Evolutionary conservation across 805 yeast species (phyloP).

Genomic region (Nakazawaea ishiwadae): DNA sequence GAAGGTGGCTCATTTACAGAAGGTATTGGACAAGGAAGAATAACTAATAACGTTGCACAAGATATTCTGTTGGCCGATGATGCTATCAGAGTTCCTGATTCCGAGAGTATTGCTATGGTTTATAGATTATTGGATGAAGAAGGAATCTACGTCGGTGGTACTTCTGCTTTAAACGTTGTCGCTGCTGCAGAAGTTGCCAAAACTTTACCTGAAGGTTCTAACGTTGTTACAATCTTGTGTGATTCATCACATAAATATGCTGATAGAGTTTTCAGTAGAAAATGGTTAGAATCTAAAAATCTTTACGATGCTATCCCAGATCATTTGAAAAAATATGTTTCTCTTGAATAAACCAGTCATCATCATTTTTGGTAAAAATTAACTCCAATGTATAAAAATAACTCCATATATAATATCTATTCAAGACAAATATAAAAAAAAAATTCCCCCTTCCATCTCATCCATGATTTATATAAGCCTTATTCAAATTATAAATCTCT

Average conservation of each 20-base stretch:
- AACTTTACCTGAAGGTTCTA: slow-evolving; percentile 68
- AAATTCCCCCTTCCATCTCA: background rate
- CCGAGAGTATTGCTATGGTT: slow-evolving; percentile 76
- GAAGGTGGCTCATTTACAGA: slow-evolving; percentile 88
- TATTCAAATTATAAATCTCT: slow-evolving; percentile 74
- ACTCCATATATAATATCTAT: too few species aligned
- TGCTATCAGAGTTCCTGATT: slow-evolving; percentile 76
- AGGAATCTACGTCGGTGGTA: slow-evolving; percentile 87
- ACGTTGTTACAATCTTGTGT: slow-evolving; percentile 83
- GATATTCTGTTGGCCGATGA: slow-evolving; percentile 76
- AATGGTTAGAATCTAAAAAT: slow-evolving; percentile 71
- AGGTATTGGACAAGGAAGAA: slow-evolving; percentile 95
- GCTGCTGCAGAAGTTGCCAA: slow-evolving; percentile 81
- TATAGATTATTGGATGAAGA: slow-evolving; percentile 82
- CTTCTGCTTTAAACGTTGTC: slow-evolving; percentile 84
- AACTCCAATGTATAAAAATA: too few species aligned
- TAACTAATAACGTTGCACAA: slow-evolving; percentile 73
- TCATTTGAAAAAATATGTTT: slow-evolving; percentile 64
- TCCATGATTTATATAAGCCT: slow-evolving; percentile 46
- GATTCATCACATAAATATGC: slow-evolving; percentile 91
- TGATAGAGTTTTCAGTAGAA: slow-evolving; percentile 70
- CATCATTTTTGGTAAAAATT: too few species aligned
- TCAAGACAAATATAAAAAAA: too few species aligned
- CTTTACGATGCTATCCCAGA: slow-evolving; percentile 66
- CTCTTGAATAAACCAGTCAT: slow-evolving; percentile 26